Evolutionary conservation across 805 yeast genomes (phyloP).

Genomic region (Ogataea allantospora): DNA sequence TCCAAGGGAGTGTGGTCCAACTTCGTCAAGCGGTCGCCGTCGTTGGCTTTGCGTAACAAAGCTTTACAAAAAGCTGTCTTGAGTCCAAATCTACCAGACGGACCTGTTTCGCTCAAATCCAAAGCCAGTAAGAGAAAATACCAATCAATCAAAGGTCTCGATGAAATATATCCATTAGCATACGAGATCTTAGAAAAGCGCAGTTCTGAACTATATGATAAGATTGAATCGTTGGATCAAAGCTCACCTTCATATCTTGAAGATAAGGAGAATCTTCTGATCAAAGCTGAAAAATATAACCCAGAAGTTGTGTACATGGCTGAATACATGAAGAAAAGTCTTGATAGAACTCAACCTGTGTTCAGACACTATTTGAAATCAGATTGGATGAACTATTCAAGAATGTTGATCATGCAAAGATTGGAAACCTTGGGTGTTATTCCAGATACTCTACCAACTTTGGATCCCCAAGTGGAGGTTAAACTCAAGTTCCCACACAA

Average conservation of each 20-base stretch:
- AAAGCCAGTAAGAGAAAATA: slow-evolving; percentile 49
- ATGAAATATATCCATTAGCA: slow-evolving; percentile 71
- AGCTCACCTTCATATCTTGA: slow-evolving; percentile 20
- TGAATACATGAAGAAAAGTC: slow-evolving; percentile 41
- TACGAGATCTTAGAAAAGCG: slow-evolving; percentile 54
- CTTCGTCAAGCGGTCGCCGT: slow-evolving; percentile 33
- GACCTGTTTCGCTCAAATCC: slow-evolving; percentile 53
- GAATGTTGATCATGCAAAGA: slow-evolving; percentile 87
- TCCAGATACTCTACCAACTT: slow-evolving; percentile 92
- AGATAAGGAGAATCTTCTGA: slow-evolving; percentile 35
- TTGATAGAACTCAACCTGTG: slow-evolving; percentile 77
- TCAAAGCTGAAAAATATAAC: slow-evolving; percentile 68
- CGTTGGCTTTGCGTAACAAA: slow-evolving; percentile 30
- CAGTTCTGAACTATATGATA: slow-evolving; percentile 38
- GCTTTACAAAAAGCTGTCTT: slow-evolving; percentile 30
- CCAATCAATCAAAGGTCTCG: slow-evolving; percentile 64
- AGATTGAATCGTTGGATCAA: slow-evolving; percentile 35
- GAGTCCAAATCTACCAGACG: slow-evolving; percentile 37
- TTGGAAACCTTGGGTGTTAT: slow-evolving; percentile 79
- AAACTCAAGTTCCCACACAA: slow-evolving; percentile 72
- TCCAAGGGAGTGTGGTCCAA: slow-evolving; percentile 38
- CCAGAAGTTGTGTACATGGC: slow-evolving; percentile 83
- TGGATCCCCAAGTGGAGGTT: slow-evolving; percentile 77
- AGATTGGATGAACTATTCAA: slow-evolving; percentile 69
- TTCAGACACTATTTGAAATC: slow-evolving; percentile 65